Conservation (phyloP, 208 protist genomes). For the Angomonas desouzai region DNA sequence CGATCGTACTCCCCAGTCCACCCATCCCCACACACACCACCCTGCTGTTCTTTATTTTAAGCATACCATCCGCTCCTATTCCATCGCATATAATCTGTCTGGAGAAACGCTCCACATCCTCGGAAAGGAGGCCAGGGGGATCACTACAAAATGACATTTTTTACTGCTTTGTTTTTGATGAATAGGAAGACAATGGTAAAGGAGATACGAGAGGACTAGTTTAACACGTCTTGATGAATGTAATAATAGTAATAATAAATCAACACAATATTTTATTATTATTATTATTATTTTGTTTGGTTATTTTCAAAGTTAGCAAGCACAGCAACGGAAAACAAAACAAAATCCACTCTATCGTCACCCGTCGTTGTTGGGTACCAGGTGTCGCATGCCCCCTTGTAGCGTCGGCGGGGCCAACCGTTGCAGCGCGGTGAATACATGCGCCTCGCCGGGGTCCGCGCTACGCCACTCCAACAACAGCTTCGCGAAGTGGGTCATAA, state of each 20-base stretch:
- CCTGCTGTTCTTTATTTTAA: conserved; percentile 36
- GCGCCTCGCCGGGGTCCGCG: neutral
- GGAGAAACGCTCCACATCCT: conserved; percentile 83
- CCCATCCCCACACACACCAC: conserved; percentile 93
- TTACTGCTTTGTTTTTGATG: neutral
- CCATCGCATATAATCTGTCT: conserved; percentile 87
- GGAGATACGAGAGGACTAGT: neutral
- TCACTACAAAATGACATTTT: conserved; percentile 22
- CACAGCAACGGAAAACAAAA: no score
- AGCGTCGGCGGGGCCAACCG: conserved; percentile 9
- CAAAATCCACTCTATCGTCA: no score
- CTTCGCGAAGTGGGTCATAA: conserved; percentile 26
- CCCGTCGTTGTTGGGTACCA: neutral
- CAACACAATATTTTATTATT: no score
- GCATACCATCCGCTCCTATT: conserved; percentile 75
- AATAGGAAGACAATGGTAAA: neutral
- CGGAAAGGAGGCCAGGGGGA: conserved; percentile 35
- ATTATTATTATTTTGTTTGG: no score
- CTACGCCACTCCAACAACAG: conserved; percentile 18
- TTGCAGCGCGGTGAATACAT: conserved; percentile 17
- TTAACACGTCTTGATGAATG: neutral
- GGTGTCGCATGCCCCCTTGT: neutral
- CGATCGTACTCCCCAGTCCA: conserved; percentile 91
- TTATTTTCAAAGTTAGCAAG: no score
- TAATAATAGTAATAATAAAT: conserved; percentile 12